Conservation (phyloP, 2,329 filamentous ascomycete species). For the Xylaria sp. region DNA sequence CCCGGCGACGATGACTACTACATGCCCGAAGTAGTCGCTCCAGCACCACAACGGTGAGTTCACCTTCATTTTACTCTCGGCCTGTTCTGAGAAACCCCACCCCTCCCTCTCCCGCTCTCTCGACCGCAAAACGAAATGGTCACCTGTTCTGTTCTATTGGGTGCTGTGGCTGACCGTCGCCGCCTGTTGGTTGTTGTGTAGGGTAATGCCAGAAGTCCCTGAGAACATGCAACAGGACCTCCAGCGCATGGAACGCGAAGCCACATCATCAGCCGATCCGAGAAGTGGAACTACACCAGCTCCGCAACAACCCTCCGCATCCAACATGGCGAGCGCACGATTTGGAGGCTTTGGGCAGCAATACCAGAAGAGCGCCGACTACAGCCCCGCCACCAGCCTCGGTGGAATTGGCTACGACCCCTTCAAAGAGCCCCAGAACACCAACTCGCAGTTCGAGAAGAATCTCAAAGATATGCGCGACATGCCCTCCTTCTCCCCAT, state of each 20-base stretch:
- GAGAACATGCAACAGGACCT: constrained; percentile 96
- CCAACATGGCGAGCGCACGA: constrained; percentile 41
- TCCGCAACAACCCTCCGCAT: constrained; percentile 48
- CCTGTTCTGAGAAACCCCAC: background rate
- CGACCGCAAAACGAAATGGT: background rate
- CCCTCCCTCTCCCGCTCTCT: too few relatives aligned
- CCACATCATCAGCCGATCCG: constrained; percentile 55
- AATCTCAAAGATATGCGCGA: constrained; percentile 50
- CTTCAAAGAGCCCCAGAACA: constrained; percentile 45
- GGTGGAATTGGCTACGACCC: constrained; percentile 44
- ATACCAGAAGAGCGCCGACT: constrained; percentile 37
- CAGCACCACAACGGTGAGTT: constrained; percentile 59
- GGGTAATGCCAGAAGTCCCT: constrained; percentile 92
- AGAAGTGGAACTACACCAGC: constrained; percentile 39
- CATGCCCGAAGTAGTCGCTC: constrained; percentile 62
- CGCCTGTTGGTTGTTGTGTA: constrained; percentile 45
- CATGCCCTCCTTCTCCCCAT: constrained; percentile 84
- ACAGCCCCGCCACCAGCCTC: constrained; percentile 40
- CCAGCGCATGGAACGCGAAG: constrained; percentile 85
- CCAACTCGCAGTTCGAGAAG: constrained; percentile 42
- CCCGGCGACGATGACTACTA: constrained; percentile 64
- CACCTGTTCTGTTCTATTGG: too few relatives aligned
- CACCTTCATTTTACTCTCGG: background rate
- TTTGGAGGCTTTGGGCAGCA: constrained; percentile 34
- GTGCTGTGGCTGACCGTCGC: background rate